Percentiles rank a stretch among this genome's conserved stretches.
phyloP scores from a whole-genome alignment of 2,329 filamentous ascomycete species.

The Fusarium austroafricanum region DNA sequence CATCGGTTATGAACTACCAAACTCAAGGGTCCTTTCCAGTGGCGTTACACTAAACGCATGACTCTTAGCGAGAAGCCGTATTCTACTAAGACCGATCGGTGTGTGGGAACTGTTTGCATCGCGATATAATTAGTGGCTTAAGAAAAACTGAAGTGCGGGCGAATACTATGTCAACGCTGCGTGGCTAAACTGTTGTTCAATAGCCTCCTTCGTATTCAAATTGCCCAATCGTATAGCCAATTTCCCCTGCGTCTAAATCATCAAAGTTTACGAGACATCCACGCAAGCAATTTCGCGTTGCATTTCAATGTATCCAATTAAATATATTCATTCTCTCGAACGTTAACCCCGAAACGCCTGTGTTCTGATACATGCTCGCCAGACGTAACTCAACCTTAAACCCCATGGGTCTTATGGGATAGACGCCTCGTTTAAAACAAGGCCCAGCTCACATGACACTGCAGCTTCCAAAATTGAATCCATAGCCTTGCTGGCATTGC shows the following conservation, averaged over 20 bases:
- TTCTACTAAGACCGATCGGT: not conserved
- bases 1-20: constrained; percentile 2
- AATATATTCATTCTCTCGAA: constrained; percentile 3
- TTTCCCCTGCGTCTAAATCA: constrained; percentile 2
- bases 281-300: not conserved
- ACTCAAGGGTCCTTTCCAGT: not conserved
- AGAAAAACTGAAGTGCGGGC: not conserved
- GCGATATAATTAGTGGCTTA: not conserved
- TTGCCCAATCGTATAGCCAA: constrained; percentile 12
- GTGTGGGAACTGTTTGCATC: not conserved
- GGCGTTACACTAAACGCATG: constrained; percentile 20
- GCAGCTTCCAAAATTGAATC: constrained; percentile 59
- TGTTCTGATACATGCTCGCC: not conserved
- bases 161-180: not conserved
- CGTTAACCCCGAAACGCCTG: constrained; percentile 17
- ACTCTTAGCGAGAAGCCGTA: not conserved
- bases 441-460: constrained; percentile 60
- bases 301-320: not conserved
- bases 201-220: constrained; percentile 23
- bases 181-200: not conserved
- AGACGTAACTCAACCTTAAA: constrained; percentile 3
- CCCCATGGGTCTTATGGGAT: not conserved
- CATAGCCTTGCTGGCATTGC: constrained; percentile 66
- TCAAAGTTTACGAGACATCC: not conserved
- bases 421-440: not conserved